These are phyloP conservation scores for Glomus cerebriforme DNA, from an alignment of 192 early-diverging fungal species.

Conservation along the genomic window DNA sequence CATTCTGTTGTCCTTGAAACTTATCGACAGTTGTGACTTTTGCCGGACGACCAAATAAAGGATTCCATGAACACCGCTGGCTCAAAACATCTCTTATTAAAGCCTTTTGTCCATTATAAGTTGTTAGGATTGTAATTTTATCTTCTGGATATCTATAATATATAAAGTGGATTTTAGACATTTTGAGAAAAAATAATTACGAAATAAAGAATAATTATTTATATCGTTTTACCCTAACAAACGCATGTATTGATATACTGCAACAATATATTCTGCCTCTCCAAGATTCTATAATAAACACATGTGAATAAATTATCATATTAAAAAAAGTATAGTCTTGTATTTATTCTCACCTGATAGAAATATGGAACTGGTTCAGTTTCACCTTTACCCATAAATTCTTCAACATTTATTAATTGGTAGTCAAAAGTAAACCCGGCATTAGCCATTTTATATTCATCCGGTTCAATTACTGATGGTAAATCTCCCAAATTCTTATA, in stretches of 20 bases:
- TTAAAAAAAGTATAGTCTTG: not conserved
- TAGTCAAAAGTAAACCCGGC: slow-evolving; percentile 80
- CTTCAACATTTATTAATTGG: slow-evolving; percentile 85
- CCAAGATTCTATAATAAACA: slow-evolving; percentile 75
- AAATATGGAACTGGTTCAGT: slow-evolving; percentile 83
- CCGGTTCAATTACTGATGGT: slow-evolving; percentile 41
- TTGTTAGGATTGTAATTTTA: slow-evolving; percentile 92
- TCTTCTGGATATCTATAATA: slow-evolving; percentile 75
- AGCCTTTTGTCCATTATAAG: slow-evolving; percentile 96
- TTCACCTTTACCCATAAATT: slow-evolving; percentile 81
- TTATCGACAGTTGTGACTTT: slow-evolving; percentile 92
- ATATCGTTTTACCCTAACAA: slow-evolving; percentile 68
- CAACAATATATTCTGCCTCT: slow-evolving; percentile 97
- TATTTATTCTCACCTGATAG: slow-evolving; percentile 49
- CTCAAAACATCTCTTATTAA: slow-evolving; percentile 90
- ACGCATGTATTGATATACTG: slow-evolving; percentile 95
- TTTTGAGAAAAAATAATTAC: not conserved
- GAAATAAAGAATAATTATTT: not conserved
- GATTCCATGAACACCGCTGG: slow-evolving; percentile 83
- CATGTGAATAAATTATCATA: not conserved
- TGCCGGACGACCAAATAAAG: slow-evolving; percentile 78
- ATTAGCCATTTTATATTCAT: slow-evolving; percentile 73
- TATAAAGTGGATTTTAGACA: not conserved
- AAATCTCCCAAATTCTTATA: slow-evolving; percentile 78
- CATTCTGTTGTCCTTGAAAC: slow-evolving; percentile 95